phyloP scores from a whole-genome alignment of 495 filamentous ascomycete genomes.

The Peziza echinospora region DNA sequence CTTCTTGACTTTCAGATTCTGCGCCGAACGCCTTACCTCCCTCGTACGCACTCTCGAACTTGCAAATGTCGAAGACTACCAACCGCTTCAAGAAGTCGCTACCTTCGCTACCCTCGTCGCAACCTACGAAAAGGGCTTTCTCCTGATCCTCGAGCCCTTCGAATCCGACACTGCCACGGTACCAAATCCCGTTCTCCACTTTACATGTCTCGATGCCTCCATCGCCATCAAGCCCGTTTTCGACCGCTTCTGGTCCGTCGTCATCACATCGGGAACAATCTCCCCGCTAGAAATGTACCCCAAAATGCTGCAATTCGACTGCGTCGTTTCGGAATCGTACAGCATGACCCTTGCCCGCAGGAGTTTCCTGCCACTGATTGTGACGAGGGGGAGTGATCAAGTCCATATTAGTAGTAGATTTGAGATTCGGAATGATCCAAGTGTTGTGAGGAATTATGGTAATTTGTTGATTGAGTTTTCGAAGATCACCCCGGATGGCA shows the following conservation, averaged over 20 bases:
- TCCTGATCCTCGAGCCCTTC: conserved; percentile 86
- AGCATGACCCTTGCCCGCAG: conserved; percentile 87
- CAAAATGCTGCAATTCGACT: conserved; percentile 84
- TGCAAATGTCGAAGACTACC: conserved; percentile 93
- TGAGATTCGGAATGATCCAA: conserved; percentile 81
- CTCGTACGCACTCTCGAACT: conserved; percentile 90
- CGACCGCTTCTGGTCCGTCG: conserved; percentile 89
- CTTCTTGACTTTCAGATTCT: conserved; percentile 57
- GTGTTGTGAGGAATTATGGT: conserved; percentile 88
- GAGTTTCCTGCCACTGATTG: conserved; percentile 93
- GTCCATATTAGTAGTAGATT: conserved; percentile 76
- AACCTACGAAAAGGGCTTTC: conserved; percentile 93
- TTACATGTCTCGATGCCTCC: conserved; percentile 89
- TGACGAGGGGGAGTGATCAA: conserved; percentile 87
- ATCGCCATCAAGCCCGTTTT: conserved; percentile 98
- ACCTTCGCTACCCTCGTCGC: conserved; percentile 95
- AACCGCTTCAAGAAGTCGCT: conserved; percentile 89
- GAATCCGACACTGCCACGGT: conserved; percentile 91
- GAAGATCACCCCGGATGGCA: conserved; percentile 82
- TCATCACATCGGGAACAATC: conserved; percentile 95
- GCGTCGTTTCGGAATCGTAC: conserved; percentile 90
- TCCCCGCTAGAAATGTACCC: conserved; percentile 98
- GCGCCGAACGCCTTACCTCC: conserved; percentile 82
- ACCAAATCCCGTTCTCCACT: conserved; percentile 85
- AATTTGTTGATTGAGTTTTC: conserved; percentile 80